phyloP scores from a whole-genome alignment of 768 basidiomycete genomes.

The Lactifluus piperatus region DNA sequence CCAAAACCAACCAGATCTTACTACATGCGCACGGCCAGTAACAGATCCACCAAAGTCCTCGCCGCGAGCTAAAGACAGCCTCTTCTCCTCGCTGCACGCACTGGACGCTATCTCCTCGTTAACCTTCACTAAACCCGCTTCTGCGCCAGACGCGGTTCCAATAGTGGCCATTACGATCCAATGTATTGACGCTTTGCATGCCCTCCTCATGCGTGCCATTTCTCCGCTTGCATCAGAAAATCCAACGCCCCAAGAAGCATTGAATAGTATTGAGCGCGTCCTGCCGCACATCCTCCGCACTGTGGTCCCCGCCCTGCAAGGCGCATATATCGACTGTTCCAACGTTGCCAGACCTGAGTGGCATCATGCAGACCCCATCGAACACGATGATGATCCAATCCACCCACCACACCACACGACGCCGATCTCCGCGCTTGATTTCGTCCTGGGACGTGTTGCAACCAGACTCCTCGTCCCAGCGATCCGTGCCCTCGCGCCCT shows the following conservation, averaged over 20 bases:
- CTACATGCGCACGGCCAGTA: neutral
- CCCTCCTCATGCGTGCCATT: neutral
- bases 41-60: neutral
- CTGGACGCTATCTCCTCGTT: neutral
- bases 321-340: neutral
- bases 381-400: neutral
- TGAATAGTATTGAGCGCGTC: neutral
- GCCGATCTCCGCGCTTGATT: neutral
- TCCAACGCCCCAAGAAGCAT: constrained; percentile 1
- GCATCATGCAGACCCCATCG: neutral
- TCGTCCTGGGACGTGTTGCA: neutral
- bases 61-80: neutral
- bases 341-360: neutral
- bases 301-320: neutral
- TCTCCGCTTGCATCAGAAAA: neutral
- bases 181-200: constrained; percentile 1
- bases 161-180: neutral
- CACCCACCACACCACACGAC: neutral
- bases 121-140: neutral
- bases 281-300: constrained; percentile 1
- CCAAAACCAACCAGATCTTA: neutral
- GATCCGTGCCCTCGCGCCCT: constrained; percentile 4
- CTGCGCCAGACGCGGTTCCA: neutral
- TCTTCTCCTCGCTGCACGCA: constrained; percentile 12
- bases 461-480: constrained; percentile 5